Evolutionary conservation across 2,329 filamentous ascomycete genomes (phyloP).

Genomic region (Aspergillus ibericus): DNA sequence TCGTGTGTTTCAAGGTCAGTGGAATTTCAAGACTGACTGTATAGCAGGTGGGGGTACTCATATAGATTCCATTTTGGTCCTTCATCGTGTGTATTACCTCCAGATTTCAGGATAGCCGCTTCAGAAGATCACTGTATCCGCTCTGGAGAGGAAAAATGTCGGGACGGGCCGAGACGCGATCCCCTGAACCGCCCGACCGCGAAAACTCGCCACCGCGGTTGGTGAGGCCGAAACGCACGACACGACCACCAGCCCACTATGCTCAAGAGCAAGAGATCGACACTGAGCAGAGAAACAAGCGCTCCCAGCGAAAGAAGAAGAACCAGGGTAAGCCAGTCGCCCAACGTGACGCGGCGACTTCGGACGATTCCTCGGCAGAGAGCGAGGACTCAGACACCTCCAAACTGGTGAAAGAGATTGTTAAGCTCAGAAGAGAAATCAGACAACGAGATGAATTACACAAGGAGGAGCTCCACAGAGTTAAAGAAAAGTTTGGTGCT

Average conservation of each 20-base stretch:
- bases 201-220: conserved; percentile 22
- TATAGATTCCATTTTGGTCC: too few relatives aligned
- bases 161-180: conserved; percentile 25
- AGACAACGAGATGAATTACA: conserved; percentile 20
- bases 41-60: too few relatives aligned
- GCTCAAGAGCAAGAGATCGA: conserved; percentile 21
- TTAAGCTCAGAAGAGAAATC: conserved; percentile 25
- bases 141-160: conserved; percentile 10
- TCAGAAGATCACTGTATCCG: too few relatives aligned
- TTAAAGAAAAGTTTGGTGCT: conserved; percentile 21
- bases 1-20: too few relatives aligned
- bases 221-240: conserved; percentile 21
- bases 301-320: conserved; percentile 18
- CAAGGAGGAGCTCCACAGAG: conserved; percentile 21
- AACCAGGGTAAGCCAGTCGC: conserved; percentile 11
- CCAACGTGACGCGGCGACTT: conserved; percentile 17
- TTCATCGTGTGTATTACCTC: too few relatives aligned
- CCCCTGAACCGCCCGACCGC: conserved; percentile 25
- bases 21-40: too few relatives aligned
- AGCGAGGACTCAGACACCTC: conserved; percentile 12
- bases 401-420: conserved; percentile 18
- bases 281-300: conserved; percentile 17
- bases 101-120: too few relatives aligned
- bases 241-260: conserved; percentile 19
- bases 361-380: conserved; percentile 15